Evolutionary conservation across 495 filamentous ascomycete genomes (phyloP).

Genomic region (Hypoxylon crocopeplum): DNA sequence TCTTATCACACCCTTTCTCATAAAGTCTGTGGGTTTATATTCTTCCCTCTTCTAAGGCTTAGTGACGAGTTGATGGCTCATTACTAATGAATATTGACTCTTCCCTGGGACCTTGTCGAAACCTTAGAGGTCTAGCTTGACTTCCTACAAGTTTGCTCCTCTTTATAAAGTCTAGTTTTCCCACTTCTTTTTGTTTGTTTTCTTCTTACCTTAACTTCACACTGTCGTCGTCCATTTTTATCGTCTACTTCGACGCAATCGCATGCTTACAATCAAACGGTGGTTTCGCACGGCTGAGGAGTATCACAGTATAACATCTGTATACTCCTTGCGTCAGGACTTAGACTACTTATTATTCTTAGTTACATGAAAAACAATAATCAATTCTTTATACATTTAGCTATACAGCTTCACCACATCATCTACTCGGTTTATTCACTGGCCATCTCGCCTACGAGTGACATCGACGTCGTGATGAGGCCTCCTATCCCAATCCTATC

Average conservation of each 20-base stretch:
- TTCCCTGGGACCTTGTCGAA: conserved; percentile 7
- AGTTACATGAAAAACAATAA: background rate
- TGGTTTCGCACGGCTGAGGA: conserved; percentile 64
- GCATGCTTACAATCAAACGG: conserved; percentile 44
- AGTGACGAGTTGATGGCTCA: conserved; percentile 5
- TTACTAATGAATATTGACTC: conserved; percentile 25
- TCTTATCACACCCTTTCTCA: too few species aligned
- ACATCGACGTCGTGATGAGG: conserved; percentile 66
- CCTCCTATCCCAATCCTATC: conserved; percentile 77
- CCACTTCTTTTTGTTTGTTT: conserved; percentile 3
- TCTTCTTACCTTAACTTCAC: background rate
- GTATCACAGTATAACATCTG: conserved; percentile 62
- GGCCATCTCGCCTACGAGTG: background rate
- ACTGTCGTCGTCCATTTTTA: conserved; percentile 3
- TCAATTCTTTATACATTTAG: too few species aligned
- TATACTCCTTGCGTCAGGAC: conserved; percentile 70
- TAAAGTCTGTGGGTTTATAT: too few species aligned
- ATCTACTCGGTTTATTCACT: background rate
- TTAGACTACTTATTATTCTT: conserved; percentile 21
- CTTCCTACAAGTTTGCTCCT: conserved; percentile 6
- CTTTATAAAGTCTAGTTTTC: too few species aligned
- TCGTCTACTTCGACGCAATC: conserved; percentile 7
- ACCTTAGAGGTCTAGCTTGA: conserved; percentile 1
- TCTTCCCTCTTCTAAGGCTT: background rate
- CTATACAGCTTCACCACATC: background rate